A percentile compares a stretch with the other conserved stretches of the same genome.
Conservation (phyloP, 1,139 yeast genomes). For the Yamadazyma jaroonii region DNA sequence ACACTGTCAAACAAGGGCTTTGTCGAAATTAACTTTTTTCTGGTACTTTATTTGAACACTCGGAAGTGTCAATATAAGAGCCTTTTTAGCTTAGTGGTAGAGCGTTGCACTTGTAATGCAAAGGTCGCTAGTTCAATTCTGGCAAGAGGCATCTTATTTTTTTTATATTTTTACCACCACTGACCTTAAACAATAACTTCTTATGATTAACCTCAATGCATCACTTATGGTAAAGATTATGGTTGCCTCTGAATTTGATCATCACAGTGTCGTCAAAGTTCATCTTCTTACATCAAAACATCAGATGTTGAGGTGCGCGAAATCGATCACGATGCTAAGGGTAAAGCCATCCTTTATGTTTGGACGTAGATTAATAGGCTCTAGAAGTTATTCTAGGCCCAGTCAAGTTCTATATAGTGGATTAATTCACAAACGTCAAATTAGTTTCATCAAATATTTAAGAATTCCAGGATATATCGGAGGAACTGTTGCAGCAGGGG, state of each 20-base stretch:
- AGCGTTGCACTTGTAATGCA: conserved; percentile 96
- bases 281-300: too few relatives aligned
- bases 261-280: too few relatives aligned
- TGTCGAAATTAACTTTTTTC: too few relatives aligned
- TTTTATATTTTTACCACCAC: background rate
- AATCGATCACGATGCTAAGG: background rate
- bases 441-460: conserved; percentile 42
- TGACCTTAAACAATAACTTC: too few relatives aligned
- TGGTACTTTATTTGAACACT: background rate
- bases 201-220: too few relatives aligned
- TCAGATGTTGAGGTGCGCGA: too few relatives aligned
- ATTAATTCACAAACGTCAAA: conserved; percentile 19
- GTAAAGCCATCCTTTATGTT: background rate
- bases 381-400: too few relatives aligned
- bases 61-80: conserved; percentile 17
- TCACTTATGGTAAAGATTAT: too few relatives aligned
- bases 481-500: conserved; percentile 92
- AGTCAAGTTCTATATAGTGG: too few relatives aligned
- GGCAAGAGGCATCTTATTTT: conserved; percentile 68
- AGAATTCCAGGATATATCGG: conserved; percentile 80
- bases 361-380: too few relatives aligned
- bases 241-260: too few relatives aligned
- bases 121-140: conserved; percentile 94
- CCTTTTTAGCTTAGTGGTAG: conserved; percentile 93
- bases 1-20: too few relatives aligned